Conservation (phyloP, 2,329 filamentous ascomycete species). For the Ophiostoma populinum region DNA sequence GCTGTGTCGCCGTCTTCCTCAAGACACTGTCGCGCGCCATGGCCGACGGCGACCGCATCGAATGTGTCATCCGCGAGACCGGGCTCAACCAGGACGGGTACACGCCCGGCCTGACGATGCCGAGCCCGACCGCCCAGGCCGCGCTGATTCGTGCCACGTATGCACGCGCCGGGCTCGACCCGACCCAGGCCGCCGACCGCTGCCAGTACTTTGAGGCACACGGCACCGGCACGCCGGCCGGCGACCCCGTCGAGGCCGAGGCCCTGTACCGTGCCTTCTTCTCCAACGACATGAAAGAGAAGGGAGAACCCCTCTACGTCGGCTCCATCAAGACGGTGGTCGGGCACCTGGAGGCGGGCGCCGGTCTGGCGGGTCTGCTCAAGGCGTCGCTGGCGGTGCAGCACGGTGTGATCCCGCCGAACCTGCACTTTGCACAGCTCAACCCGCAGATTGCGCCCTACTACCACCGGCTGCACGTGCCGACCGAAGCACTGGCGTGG, state of each 20-base stretch:
- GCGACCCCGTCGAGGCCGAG: conserved; percentile 21
- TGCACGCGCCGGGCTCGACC: conserved; percentile 22
- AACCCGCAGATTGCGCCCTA: conserved; percentile 24
- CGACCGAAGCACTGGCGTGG: conserved; percentile 18
- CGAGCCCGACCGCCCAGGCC: conserved; percentile 27
- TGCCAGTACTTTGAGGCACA: conserved; percentile 32
- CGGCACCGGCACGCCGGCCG: conserved; percentile 19
- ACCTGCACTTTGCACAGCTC: conserved; percentile 23
- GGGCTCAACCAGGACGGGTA: conserved; percentile 32
- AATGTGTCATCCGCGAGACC: conserved; percentile 29
- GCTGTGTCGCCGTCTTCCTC: conserved; percentile 30
- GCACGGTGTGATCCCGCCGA: conserved; percentile 23
- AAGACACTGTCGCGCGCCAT: conserved; percentile 34
- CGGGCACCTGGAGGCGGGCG: conserved; percentile 32
- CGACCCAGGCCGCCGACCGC: conserved; percentile 16
- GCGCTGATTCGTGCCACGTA: conserved; percentile 28
- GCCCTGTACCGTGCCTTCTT: conserved; percentile 28
- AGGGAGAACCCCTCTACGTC: conserved; percentile 16
- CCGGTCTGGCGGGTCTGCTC: conserved; percentile 30
- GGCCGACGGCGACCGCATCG: conserved; percentile 28
- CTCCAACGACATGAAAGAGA: neutral
- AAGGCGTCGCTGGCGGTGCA: conserved; percentile 26
- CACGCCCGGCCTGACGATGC: conserved; percentile 36
- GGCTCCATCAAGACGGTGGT: conserved; percentile 27
- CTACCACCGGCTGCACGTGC: conserved; percentile 18